Evolutionary conservation across 2,329 filamentous ascomycete species (phyloP).

Genomic region (Geoglossum cookeanum): DNA sequence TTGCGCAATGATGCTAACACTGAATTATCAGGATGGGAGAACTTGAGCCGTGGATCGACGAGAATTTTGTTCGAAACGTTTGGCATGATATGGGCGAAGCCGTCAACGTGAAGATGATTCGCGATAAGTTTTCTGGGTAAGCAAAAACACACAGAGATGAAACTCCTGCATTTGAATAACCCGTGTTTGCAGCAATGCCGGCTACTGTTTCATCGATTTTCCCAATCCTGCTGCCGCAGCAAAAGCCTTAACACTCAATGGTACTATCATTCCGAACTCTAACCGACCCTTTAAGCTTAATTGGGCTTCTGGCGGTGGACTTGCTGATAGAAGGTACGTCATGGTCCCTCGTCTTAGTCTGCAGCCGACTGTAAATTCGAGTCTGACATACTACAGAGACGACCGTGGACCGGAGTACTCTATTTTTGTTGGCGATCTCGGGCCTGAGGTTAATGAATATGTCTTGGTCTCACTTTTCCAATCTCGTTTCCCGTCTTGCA

Average conservation of each 20-base stretch:
- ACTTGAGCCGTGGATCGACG: constrained; percentile 97
- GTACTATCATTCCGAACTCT: constrained; percentile 79
- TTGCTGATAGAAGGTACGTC: constrained; percentile 73
- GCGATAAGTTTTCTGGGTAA: constrained; percentile 96
- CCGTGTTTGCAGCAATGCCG: constrained; percentile 55
- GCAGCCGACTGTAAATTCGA: not conserved
- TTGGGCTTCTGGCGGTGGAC: constrained; percentile 92
- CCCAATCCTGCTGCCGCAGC: constrained; percentile 60
- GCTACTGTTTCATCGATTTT: constrained; percentile 98
- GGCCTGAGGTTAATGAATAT: constrained; percentile 96
- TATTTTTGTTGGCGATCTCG: constrained; percentile 95
- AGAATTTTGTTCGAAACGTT: constrained; percentile 92
- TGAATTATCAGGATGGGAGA: constrained; percentile 70
- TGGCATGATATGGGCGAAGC: constrained; percentile 86
- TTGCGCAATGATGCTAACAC: constrained; percentile 1
- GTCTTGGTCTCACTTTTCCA: constrained; percentile 95
- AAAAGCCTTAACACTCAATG: constrained; percentile 82
- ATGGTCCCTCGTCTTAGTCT: not conserved
- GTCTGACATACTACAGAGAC: constrained; percentile 38
- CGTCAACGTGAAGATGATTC: constrained; percentile 98
- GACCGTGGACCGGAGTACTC: constrained; percentile 91
- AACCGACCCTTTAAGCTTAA: constrained; percentile 95
- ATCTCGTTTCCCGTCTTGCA: constrained; percentile 88
- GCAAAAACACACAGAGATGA: constrained; percentile 11
- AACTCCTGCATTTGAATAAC: not conserved